Conservation (phyloP, 2,329 filamentous ascomycete species). For the Herpotrichia juniperi region DNA sequence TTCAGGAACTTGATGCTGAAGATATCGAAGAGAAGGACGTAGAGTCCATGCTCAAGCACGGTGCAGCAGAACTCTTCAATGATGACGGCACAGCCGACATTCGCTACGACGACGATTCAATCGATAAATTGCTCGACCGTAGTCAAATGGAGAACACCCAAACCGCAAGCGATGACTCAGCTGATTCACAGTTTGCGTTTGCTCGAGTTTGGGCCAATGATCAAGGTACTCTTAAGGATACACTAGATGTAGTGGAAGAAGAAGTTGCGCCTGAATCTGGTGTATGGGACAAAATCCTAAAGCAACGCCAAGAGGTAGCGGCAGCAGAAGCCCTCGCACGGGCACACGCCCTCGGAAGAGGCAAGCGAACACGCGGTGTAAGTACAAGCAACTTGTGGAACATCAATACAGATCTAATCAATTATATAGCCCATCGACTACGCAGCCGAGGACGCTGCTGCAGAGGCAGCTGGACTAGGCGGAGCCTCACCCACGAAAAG, state of each 20-base stretch:
- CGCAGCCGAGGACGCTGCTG: constrained; percentile 39
- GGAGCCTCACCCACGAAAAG: constrained; percentile 39
- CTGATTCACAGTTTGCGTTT: constrained; percentile 84
- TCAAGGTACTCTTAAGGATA: constrained; percentile 68
- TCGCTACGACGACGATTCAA: constrained; percentile 77
- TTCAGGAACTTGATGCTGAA: constrained; percentile 88
- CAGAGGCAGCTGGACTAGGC: constrained; percentile 10
- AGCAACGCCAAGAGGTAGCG: constrained; percentile 79
- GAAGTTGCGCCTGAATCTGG: constrained; percentile 65
- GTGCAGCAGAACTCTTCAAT: constrained; percentile 84
- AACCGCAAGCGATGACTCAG: constrained; percentile 66
- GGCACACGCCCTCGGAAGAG: constrained; percentile 80
- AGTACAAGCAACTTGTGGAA: constrained; percentile 22
- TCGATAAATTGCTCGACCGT: constrained; percentile 92
- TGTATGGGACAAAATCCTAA: constrained; percentile 90
- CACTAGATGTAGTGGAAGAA: constrained; percentile 61
- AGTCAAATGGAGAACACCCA: constrained; percentile 77
- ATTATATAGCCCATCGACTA: constrained; percentile 54
- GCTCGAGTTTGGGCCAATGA: constrained; percentile 93
- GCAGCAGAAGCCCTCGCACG: constrained; percentile 70
- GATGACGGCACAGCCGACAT: constrained; percentile 76
- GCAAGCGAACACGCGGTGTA: constrained; percentile 73
- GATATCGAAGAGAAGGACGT: constrained; percentile 80
- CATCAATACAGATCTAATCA: constrained; percentile 16
- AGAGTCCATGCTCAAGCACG: constrained; percentile 85